A percentile compares a stretch with the other conserved stretches of the same genome.
Evolutionary conservation across 2,329 filamentous ascomycete genomes (phyloP).

Genomic region (Aureobasidium sp.): DNA sequence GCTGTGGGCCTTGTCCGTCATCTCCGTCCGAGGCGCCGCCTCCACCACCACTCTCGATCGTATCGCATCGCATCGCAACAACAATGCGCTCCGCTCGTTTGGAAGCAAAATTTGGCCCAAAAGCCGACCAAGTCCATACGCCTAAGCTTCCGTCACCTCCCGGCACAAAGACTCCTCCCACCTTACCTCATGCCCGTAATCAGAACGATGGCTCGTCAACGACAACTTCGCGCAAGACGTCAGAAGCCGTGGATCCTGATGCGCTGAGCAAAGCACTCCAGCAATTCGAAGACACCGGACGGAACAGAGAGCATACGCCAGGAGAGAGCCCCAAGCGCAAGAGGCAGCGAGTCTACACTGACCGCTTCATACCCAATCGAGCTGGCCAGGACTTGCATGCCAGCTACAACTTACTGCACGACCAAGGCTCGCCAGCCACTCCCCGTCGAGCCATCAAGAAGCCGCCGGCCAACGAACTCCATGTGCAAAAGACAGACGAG

Average conservation of each 20-base stretch:
- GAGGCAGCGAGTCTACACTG: slow-evolving; percentile 58
- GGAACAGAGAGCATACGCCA: slow-evolving; percentile 54
- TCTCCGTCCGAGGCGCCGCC: slow-evolving; percentile 6
- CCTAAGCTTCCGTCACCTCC: slow-evolving; percentile 49
- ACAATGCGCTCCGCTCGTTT: slow-evolving; percentile 11
- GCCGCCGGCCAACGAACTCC: slow-evolving; percentile 78
- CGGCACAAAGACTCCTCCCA: slow-evolving; percentile 55
- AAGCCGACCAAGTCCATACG: slow-evolving; percentile 32
- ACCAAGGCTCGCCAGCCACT: slow-evolving; percentile 87
- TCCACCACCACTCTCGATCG: slow-evolving; percentile 2
- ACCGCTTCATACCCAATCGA: slow-evolving; percentile 85
- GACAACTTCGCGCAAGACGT: slow-evolving; percentile 28
- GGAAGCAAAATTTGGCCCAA: slow-evolving; percentile 14
- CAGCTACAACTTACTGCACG: slow-evolving; percentile 84
- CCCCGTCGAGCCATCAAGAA: slow-evolving; percentile 80
- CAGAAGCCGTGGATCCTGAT: slow-evolving; percentile 52
- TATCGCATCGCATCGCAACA: background rate
- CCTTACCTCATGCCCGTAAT: slow-evolving; percentile 40
- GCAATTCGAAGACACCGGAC: slow-evolving; percentile 54
- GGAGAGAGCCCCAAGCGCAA: slow-evolving; percentile 62
- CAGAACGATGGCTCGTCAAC: slow-evolving; percentile 21
- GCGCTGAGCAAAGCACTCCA: slow-evolving; percentile 56
- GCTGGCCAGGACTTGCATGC: slow-evolving; percentile 89
- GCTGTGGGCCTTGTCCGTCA: slow-evolving; percentile 3
- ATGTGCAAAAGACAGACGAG: slow-evolving; percentile 93